These are phyloP conservation scores for Sicyos edulis DNA, from an alignment of 306 rosid genomes.

Conservation along the genomic window DNA sequence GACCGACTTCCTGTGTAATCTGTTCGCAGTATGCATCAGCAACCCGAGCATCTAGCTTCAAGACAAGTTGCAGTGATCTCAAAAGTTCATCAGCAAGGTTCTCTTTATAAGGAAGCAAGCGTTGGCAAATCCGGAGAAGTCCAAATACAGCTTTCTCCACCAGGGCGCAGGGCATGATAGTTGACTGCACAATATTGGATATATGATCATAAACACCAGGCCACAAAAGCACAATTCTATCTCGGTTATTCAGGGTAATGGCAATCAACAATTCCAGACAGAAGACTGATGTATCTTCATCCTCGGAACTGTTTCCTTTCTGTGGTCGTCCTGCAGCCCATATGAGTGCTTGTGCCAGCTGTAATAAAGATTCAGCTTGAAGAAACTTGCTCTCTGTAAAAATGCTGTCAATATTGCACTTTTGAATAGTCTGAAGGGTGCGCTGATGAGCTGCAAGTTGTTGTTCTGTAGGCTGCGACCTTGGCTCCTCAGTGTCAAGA, in stretches of 20 bases:
- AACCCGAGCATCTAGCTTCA: slow-evolving; percentile 96
- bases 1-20: slow-evolving; percentile 92
- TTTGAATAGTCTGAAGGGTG: slow-evolving; percentile 82
- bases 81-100: slow-evolving; percentile 94
- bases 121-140: slow-evolving; percentile 87
- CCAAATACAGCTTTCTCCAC: slow-evolving; percentile 99
- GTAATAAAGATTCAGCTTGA: slow-evolving; percentile 86
- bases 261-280: slow-evolving; percentile 93
- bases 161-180: slow-evolving; percentile 86
- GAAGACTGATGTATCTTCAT: slow-evolving; percentile 97
- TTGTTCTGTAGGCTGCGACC: slow-evolving; percentile 96
- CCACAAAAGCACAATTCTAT: slow-evolving; percentile 90
- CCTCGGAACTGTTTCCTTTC: slow-evolving; percentile 86
- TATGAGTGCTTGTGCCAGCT: slow-evolving; percentile 84
- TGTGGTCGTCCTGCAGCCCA: slow-evolving; percentile 93
- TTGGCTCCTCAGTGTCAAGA: slow-evolving; percentile 94
- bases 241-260: slow-evolving; percentile 90
- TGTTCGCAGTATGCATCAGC: slow-evolving; percentile 97
- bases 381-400: slow-evolving; percentile 92
- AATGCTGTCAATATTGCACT: slow-evolving; percentile 91
- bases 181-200: slow-evolving; percentile 85
- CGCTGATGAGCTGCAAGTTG: slow-evolving; percentile 98
- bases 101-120: slow-evolving; percentile 96
- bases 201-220: slow-evolving; percentile 96
- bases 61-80: slow-evolving; percentile 85